Base-by-base conservation (phyloP, 1,284 basidiomycete genomes). In the Ceratobasidium sp. region DNA sequence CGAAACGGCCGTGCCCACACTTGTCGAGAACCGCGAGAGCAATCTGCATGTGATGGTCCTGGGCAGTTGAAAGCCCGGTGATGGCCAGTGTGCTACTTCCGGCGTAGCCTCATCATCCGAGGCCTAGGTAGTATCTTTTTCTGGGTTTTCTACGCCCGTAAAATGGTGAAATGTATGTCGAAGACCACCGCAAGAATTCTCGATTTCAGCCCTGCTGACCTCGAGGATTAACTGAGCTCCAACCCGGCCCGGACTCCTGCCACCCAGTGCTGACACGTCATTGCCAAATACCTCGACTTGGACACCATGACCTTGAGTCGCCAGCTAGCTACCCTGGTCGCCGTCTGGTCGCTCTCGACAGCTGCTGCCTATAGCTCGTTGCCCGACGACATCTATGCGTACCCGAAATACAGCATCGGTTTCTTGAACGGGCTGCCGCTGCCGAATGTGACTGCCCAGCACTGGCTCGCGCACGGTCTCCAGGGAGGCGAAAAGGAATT, bases 391-490 rank as follows among this genome's bases (percentile, higher is more conserved):
- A 83, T 89, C 16, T 87, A 88, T 78, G 89, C 92, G 0, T 93
- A 90, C 79, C 94, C 94, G 70, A 95, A 95, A 80, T 93, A 88
- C 80, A 85, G 88, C 63, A 88, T 95, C 75, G 83, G 88, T 56
- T 95, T 92, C 80, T 86, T 95, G 77, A 92, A 92, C 78, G 86
- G 87, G 73, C 85, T 89, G 18, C 92, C 94, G n/a, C 80, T 95
- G 72, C 80, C 85, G 8, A 88, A 88, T 77, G 83, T 87, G 51
- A 94, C 92, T 12, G 94, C 92, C 8, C 82, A 88, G 74, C 83
- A 84, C 54, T 92, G 90, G 90, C 84, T 92, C 25, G 79, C 80
- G 30, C 79, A 87, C 21, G 92, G 92, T 36, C 82, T 94, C 40
- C 83, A 79, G 59, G 88, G 87, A 58, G 92, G 91, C 38, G 87